phyloP scores from a whole-genome alignment of 2,329 filamentous ascomycete species.

The Colletotrichum shisoi region DNA sequence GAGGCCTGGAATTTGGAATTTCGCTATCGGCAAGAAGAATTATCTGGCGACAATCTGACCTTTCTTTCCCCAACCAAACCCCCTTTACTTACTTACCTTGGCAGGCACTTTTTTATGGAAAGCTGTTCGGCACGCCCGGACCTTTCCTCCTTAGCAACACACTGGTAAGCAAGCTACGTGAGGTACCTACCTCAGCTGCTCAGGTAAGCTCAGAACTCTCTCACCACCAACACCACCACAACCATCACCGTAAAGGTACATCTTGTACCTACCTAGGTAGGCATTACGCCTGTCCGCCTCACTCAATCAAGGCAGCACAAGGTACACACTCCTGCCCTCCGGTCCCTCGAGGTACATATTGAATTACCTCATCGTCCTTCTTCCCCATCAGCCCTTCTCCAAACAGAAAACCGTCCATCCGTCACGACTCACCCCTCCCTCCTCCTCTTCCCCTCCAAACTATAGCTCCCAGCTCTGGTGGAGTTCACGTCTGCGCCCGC shows the following conservation, averaged over 20 bases:
- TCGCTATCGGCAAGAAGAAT: not conserved
- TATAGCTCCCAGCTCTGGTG: constrained; percentile 36
- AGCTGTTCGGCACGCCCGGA: not conserved
- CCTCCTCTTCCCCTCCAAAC: constrained; percentile 35
- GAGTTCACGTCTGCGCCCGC: constrained; percentile 15
- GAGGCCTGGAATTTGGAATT: not conserved
- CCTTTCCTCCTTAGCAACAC: constrained; percentile 9
- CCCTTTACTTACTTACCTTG: not conserved
- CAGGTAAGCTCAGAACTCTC: constrained; percentile 25
- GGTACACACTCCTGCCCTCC: constrained; percentile 1
- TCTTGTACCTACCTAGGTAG: constrained; percentile 5
- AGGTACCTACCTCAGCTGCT: not conserved
- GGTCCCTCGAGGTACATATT: not conserved
- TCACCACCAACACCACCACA: not conserved
- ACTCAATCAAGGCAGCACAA: not conserved
- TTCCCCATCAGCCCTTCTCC: constrained; percentile 22
- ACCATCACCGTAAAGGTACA: constrained; percentile 12
- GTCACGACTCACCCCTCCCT: not conserved
- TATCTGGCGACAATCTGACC: not conserved
- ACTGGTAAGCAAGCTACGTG: constrained; percentile 20
- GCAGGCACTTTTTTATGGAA: not conserved
- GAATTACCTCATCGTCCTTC: constrained; percentile 33
- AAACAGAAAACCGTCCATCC: constrained; percentile 22
- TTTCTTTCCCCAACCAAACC: not conserved
- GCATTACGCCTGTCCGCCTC: not conserved